Base-by-base conservation (phyloP, 441 rosid species). In the Pelargonium cotyledonis region DNA sequence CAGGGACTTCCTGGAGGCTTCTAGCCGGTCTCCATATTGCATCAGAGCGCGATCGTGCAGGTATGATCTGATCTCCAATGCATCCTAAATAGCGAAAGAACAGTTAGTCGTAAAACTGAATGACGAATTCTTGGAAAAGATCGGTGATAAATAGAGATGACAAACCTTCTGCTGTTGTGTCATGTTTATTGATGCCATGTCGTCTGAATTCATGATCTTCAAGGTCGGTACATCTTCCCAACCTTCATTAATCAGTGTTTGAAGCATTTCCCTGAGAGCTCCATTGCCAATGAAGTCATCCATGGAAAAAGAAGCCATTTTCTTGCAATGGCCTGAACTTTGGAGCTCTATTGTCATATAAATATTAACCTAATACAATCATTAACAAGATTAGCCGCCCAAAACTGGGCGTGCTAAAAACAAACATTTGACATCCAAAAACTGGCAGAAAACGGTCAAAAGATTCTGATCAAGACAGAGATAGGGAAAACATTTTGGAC, bases 181-280 rank as follows among this genome's bases (percentile, higher is more conserved):
- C 91, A 89, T 76, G 78, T 71, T 77, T 16, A 86, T 71, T 63
- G 82, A 76, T 49, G 74, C 85, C 88, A 81, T 83, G 62, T 83
- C 94, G 15, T 83, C 89, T 5, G 84, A 35, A 65, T 76, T 83
- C 90, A 86, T 84, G 65, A 86, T 78, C 86, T 86, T 89, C 71
- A 87, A 76, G 47, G 95, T 85, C 15, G 89, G 90, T 0, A 89
- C 88, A 53, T 89, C 92, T 68, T 85, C 95, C 89, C 95, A 89
- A 5, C 92, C 90, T 76, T 85, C 91, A 41, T 87, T 86, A 10
- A 84, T 12, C 67, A 87, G 73, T 77, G 77, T 86, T 29, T 88
- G 88, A 19, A 87, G 85, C 77, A 84, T 40, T 66, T 69, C 77
- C 70, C 75, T 82, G 53, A 84, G 75, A 74, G 71, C 75, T 67